Conservation (phyloP, 768 basidiomycete species). For the Lanmaoa pseudosensibilis region DNA sequence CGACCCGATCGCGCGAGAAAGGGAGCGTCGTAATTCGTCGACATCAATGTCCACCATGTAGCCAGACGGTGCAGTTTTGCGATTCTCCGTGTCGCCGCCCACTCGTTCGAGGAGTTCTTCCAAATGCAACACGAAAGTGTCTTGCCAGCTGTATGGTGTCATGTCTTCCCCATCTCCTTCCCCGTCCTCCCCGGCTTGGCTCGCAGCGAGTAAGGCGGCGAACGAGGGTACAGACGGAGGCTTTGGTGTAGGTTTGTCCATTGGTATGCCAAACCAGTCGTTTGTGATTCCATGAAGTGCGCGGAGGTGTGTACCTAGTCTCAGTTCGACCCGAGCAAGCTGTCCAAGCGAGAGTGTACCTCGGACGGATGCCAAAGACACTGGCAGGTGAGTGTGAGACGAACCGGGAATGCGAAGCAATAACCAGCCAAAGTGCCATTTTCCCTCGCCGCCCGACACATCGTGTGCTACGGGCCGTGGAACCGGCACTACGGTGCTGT, state of each 20-base stretch:
- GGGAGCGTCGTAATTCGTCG: slow-evolving; percentile 45
- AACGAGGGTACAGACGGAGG: slow-evolving; percentile 32
- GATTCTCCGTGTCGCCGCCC: slow-evolving; percentile 25
- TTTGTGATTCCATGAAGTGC: slow-evolving; percentile 72
- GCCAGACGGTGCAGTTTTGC: slow-evolving; percentile 8
- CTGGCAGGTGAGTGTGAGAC: slow-evolving; percentile 32
- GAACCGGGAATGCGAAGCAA: slow-evolving; percentile 38
- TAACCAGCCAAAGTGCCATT: slow-evolving; percentile 26
- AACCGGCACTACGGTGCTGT: slow-evolving; percentile 50
- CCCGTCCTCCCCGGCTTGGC: slow-evolving; percentile 4
- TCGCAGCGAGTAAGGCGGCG: slow-evolving; percentile 1
- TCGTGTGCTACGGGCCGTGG: slow-evolving; percentile 48
- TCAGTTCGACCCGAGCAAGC: slow-evolving; percentile 52
- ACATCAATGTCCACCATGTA: slow-evolving; percentile 29
- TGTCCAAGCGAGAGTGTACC: slow-evolving; percentile 38
- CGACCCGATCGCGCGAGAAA: slow-evolving; percentile 70
- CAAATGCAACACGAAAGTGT: slow-evolving; percentile 61
- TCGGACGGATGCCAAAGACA: slow-evolving; percentile 39
- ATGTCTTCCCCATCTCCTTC: slow-evolving; percentile 25
- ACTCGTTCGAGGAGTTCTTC: slow-evolving; percentile 55
- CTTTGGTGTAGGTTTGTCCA: slow-evolving; percentile 24
- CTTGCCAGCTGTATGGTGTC: slow-evolving; percentile 66
- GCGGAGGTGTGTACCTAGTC: slow-evolving; percentile 58
- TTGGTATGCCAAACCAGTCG: slow-evolving; percentile 69
- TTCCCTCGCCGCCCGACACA: slow-evolving; percentile 31